phyloP scores from a whole-genome alignment of 2,329 filamentous ascomycete species.

The Aspergillus sp. region DNA sequence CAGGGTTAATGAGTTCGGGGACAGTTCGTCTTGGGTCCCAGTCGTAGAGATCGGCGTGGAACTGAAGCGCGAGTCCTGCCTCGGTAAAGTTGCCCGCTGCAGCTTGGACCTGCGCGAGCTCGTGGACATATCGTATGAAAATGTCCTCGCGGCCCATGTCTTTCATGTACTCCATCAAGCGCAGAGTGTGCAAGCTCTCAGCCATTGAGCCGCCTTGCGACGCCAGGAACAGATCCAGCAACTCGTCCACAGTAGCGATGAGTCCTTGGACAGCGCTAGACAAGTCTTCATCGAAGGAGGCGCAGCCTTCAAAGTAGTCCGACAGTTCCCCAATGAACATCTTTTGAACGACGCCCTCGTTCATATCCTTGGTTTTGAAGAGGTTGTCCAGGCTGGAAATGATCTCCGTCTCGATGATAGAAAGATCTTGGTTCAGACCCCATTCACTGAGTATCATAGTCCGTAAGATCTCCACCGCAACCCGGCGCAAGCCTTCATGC shows the following conservation, averaged over 20 bases:
- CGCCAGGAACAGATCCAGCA: conserved; percentile 84
- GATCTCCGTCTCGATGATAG: conserved; percentile 90
- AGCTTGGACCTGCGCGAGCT: conserved; percentile 75
- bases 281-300: conserved; percentile 68
- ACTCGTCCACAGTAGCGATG: conserved; percentile 81
- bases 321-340: conserved; percentile 85
- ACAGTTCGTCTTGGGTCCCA: conserved; percentile 75
- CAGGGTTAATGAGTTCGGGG: conserved; percentile 66
- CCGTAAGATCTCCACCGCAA: conserved; percentile 89
- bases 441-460: conserved; percentile 99
- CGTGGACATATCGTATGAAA: conserved; percentile 92
- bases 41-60: conserved; percentile 89
- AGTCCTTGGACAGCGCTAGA: conserved; percentile 74
- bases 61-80: conserved; percentile 80
- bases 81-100: conserved; percentile 77
- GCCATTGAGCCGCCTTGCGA: conserved; percentile 73
- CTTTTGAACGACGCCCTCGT: conserved; percentile 87
- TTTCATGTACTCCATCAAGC: conserved; percentile 92
- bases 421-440: conserved; percentile 89
- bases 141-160: conserved; percentile 98
- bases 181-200: conserved; percentile 84
- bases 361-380: conserved; percentile 85
- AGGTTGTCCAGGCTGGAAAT: conserved; percentile 88
- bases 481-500: conserved; percentile 82
- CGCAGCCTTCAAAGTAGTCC: conserved; percentile 71